These are phyloP conservation scores for Cenococcum geophilum DNA, from an alignment of 495 filamentous ascomycete species.

Conservation along the genomic window DNA sequence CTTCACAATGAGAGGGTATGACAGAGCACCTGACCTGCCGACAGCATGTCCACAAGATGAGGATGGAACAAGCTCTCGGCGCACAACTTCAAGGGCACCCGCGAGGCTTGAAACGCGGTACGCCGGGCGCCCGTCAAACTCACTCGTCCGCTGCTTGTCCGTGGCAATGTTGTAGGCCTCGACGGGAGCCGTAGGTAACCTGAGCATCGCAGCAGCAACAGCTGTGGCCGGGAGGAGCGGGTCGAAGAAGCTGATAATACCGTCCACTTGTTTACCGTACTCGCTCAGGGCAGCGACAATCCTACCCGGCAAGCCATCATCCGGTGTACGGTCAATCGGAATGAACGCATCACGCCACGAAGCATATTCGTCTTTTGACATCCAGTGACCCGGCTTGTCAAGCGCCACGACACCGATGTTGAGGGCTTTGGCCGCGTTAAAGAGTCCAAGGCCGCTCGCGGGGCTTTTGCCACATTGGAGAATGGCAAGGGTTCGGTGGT, in stretches of 20 bases:
- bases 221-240: not conserved
- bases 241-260: conserved; percentile 13
- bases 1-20: conserved; percentile 46
- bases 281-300: conserved; percentile 4
- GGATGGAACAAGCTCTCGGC: conserved; percentile 9
- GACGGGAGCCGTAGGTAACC: conserved; percentile 35
- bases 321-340: conserved; percentile 17
- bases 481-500: no score
- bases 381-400: conserved; percentile 46
- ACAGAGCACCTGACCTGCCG: no score
- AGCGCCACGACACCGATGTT: conserved; percentile 45
- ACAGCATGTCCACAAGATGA: no score
- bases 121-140: conserved; percentile 34
- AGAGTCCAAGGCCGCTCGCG: no score
- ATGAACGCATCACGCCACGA: conserved; percentile 37
- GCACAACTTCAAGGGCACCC: not conserved
- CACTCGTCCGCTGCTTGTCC: conserved; percentile 42
- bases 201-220: conserved; percentile 11
- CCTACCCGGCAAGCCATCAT: conserved; percentile 1
- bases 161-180: conserved; percentile 41
- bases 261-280: conserved; percentile 7
- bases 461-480: no score
- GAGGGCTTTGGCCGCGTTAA: conserved; percentile 39
- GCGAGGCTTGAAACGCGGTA: conserved; percentile 28
- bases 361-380: conserved; percentile 37